These are phyloP conservation scores for Lactarius akahatsu DNA, from an alignment of 768 basidiomycete genomes.

Conservation along the genomic window DNA sequence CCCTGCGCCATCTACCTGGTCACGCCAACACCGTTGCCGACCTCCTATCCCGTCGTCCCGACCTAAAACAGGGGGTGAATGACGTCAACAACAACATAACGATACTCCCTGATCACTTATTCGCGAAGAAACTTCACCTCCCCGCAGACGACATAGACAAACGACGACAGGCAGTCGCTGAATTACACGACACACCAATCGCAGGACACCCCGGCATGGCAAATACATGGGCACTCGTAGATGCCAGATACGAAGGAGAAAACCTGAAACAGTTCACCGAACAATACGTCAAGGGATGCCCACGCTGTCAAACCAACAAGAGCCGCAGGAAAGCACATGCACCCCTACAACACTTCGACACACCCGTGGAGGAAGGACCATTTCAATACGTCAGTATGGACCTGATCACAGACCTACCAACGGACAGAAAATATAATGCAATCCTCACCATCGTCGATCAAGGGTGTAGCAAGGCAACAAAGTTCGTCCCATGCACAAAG, in stretches of 20 bases:
- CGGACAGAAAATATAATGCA: background rate
- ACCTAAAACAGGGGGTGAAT: too few relatives aligned
- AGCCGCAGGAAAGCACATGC: too few relatives aligned
- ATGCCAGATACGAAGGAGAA: background rate
- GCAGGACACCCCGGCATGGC: background rate
- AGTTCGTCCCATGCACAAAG: background rate
- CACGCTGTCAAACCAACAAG: background rate
- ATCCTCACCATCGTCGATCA: background rate
- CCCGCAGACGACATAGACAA: too few relatives aligned
- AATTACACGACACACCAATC: background rate
- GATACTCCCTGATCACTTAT: too few relatives aligned
- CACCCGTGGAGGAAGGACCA: background rate
- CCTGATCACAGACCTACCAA: background rate
- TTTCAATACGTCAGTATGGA: background rate
- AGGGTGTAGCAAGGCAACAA: background rate
- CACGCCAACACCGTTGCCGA: accelerated
- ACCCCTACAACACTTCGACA: background rate
- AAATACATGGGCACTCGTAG: background rate
- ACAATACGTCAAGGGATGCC: background rate
- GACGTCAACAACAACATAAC: too few relatives aligned
- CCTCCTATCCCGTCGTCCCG: too few relatives aligned
- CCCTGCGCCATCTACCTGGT: background rate
- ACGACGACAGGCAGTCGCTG: too few relatives aligned
- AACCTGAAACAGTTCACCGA: background rate
- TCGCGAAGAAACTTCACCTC: too few relatives aligned